Percentiles rank a stretch among this genome's conserved stretches.
phyloP scores from a whole-genome alignment of 305 asterid species.

The Ilex paraguariensis region DNA sequence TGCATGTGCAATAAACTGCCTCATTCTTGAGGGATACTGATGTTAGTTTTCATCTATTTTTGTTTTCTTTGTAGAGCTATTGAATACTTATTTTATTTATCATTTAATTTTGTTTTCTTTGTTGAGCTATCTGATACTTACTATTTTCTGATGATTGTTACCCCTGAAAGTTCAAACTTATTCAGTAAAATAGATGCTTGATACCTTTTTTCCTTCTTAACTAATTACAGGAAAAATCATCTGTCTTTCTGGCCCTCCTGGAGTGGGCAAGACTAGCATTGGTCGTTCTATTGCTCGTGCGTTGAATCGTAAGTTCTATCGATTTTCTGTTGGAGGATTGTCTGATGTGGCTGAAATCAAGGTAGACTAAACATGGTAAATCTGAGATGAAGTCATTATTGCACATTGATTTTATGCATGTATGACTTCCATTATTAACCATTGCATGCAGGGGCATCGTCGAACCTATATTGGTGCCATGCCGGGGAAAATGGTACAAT shows the following conservation, averaged over 20 bases:
- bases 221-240: slow-evolving; percentile 76
- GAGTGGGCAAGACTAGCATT: slow-evolving; percentile 99
- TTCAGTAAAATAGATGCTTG: no score
- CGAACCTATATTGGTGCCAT: slow-evolving; percentile 99
- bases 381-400: not conserved
- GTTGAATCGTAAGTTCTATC: slow-evolving; percentile 89
- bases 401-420: not conserved
- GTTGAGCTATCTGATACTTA: no score
- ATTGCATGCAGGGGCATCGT: slow-evolving; percentile 80
- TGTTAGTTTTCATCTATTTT: no score
- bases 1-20: no score
- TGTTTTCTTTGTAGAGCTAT: no score
- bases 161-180: no score
- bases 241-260: slow-evolving; percentile 99
- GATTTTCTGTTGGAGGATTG: slow-evolving; percentile 98
- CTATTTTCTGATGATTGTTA: no score
- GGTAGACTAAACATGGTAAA: slow-evolving; percentile 28
- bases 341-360: slow-evolving; percentile 99
- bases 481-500: slow-evolving; percentile 99
- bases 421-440: slow-evolving; percentile 12
- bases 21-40: no score
- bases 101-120: no score
- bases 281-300: slow-evolving; percentile 99
- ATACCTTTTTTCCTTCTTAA: slow-evolving; percentile 12
- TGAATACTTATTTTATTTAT: no score